phyloP scores from a whole-genome alignment of 192 early-diverging fungal genomes.

The Radiomyces spectabilis region DNA sequence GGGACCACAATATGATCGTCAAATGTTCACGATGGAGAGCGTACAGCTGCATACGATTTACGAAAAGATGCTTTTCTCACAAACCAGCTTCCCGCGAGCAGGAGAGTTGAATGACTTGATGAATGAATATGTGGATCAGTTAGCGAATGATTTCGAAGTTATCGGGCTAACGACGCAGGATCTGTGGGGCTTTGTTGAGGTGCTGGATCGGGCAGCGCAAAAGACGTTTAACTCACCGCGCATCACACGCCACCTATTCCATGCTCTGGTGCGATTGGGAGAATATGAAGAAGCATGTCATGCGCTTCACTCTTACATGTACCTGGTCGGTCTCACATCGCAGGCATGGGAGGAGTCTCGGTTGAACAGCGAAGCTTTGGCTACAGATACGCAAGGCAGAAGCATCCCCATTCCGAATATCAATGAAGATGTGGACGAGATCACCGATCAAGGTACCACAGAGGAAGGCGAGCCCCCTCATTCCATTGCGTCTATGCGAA shows the following conservation, averaged over 20 bases:
- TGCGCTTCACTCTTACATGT: slow-evolving; percentile 55
- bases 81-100: slow-evolving; percentile 53
- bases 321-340: slow-evolving; percentile 36
- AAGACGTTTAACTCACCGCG: slow-evolving; percentile 67
- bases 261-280: slow-evolving; percentile 48
- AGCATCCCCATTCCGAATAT: slow-evolving; percentile 11
- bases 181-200: slow-evolving; percentile 42
- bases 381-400: slow-evolving; percentile 4
- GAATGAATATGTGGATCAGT: slow-evolving; percentile 52
- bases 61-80: slow-evolving; percentile 47
- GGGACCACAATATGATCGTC: slow-evolving; percentile 8
- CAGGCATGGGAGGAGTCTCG: slow-evolving; percentile 15
- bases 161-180: slow-evolving; percentile 45
- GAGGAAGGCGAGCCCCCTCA: too few species aligned
- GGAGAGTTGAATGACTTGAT: slow-evolving; percentile 51
- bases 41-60: slow-evolving; percentile 49
- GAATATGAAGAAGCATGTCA: slow-evolving; percentile 73
- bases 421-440: not conserved
- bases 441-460: too few species aligned
- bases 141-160: slow-evolving; percentile 52
- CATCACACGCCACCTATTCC: slow-evolving; percentile 55
- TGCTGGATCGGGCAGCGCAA: slow-evolving; percentile 54
- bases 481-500: not conserved
- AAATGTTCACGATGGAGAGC: slow-evolving; percentile 33
- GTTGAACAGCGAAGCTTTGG: slow-evolving; percentile 4